Conservation (phyloP, 352 stramenopile species). For the Plasmopara muralis region DNA sequence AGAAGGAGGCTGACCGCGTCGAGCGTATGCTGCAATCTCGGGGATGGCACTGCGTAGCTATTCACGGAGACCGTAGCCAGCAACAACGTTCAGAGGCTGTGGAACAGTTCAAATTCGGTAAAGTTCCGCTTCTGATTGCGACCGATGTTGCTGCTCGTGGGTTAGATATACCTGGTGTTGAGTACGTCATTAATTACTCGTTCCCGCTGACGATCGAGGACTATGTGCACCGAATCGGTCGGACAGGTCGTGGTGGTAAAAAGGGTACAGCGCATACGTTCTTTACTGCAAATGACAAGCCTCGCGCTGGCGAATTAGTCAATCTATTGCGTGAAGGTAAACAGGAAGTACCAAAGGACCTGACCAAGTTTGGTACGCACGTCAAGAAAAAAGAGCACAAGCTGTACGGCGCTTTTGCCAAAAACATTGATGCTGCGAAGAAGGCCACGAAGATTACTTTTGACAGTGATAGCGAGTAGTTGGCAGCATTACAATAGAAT, state of each 20-base stretch:
- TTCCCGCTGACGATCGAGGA: constrained; percentile 97
- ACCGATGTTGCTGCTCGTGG: constrained; percentile 96
- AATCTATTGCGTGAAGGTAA: constrained; percentile 94
- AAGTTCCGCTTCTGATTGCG: constrained; percentile 92
- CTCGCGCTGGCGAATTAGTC: constrained; percentile 93
- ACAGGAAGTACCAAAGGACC: constrained; percentile 88
- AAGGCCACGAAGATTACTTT: constrained; percentile 99
- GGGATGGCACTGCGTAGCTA: constrained; percentile 90
- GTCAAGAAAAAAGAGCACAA: constrained; percentile 99
- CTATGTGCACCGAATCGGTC: constrained; percentile 95
- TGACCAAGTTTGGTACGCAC: constrained; percentile 97
- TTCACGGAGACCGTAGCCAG: constrained; percentile 96
- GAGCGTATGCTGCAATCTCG: constrained; percentile 90
- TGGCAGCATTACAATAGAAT: constrained; percentile 21
- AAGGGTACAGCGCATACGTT: constrained; percentile 96
- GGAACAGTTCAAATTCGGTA: constrained; percentile 92
- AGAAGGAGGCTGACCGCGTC: constrained; percentile 96
- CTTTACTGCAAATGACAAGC: constrained; percentile 96
- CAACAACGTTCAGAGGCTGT: constrained; percentile 88
- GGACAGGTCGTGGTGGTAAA: constrained; percentile 91
- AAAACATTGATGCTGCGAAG: constrained; percentile 91
- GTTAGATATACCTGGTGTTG: constrained; percentile 96
- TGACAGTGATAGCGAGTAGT: constrained; percentile 62
- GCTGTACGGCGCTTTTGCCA: constrained; percentile 96
- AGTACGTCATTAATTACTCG: constrained; percentile 97